Conservation (phyloP, 495 filamentous ascomycete species). For the Podospora tetraspora region DNA sequence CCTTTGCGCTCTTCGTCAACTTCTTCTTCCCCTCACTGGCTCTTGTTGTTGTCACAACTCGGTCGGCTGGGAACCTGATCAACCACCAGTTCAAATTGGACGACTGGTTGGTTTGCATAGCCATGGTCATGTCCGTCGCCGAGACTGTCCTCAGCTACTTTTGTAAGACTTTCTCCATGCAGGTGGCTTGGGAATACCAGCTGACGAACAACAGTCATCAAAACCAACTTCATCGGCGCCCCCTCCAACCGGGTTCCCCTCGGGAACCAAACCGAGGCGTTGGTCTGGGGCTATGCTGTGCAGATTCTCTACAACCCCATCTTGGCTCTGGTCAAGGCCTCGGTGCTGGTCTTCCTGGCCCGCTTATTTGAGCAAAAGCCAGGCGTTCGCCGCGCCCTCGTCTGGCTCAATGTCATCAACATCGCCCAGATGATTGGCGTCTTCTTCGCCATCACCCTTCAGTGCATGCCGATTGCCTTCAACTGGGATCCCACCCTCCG, state of each 20-base stretch:
- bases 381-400: slow-evolving; percentile 40
- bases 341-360: slow-evolving; percentile 55
- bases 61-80: slow-evolving; percentile 39
- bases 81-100: slow-evolving; percentile 38
- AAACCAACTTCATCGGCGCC: slow-evolving; percentile 49
- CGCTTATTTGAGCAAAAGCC: slow-evolving; percentile 42
- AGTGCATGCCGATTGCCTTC: slow-evolving; percentile 48
- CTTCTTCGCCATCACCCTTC: slow-evolving; percentile 54
- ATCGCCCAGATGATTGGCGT: slow-evolving; percentile 48
- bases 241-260: slow-evolving; percentile 42
- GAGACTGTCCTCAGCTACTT: slow-evolving; percentile 43
- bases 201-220: slow-evolving; percentile 39
- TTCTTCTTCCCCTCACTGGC: slow-evolving; percentile 45
- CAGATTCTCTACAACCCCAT: slow-evolving; percentile 62
- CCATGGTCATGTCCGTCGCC: slow-evolving; percentile 41
- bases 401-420: slow-evolving; percentile 48
- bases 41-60: slow-evolving; percentile 38
- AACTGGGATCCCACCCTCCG: slow-evolving; percentile 42
- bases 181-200: neutral
- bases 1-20: slow-evolving; percentile 41
- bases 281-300: slow-evolving; percentile 48
- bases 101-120: slow-evolving; percentile 41
- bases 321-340: slow-evolving; percentile 54
- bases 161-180: slow-evolving; percentile 26
- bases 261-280: slow-evolving; percentile 35